Conservation (phyloP, 2,329 filamentous ascomycete genomes). For the Xylariales sp. region DNA sequence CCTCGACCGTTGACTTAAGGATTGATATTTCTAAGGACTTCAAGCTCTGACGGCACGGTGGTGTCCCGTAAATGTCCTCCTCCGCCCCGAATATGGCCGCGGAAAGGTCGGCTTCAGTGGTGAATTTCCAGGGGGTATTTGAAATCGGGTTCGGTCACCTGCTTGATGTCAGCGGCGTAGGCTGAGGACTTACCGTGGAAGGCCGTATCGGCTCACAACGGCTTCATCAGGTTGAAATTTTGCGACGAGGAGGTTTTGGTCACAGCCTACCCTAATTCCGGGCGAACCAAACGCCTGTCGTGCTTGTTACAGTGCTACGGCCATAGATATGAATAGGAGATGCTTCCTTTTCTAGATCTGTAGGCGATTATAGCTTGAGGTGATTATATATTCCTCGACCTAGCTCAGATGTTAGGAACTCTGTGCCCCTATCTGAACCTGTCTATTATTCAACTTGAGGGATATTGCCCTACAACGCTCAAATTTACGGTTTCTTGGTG, state of each 20-base stretch:
- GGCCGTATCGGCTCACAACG: slow-evolving; percentile 16
- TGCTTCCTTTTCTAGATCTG: slow-evolving; percentile 50
- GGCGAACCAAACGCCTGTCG: slow-evolving; percentile 51
- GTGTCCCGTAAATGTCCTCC: slow-evolving; percentile 13
- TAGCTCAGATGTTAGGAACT: slow-evolving; percentile 33
- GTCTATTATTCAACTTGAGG: not conserved
- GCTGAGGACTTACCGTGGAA: slow-evolving; percentile 29
- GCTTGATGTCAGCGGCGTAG: slow-evolving; percentile 24
- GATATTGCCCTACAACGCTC: slow-evolving; percentile 49
- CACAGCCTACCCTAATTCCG: slow-evolving; percentile 44
- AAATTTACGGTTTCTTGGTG: slow-evolving; percentile 58
- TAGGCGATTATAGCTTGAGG: slow-evolving; percentile 60
- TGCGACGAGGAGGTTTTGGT: slow-evolving; percentile 26
- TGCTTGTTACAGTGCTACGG: slow-evolving; percentile 65
- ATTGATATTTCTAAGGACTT: slow-evolving; percentile 5
- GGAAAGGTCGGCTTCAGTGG: slow-evolving; percentile 38
- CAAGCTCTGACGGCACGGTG: slow-evolving; percentile 15
- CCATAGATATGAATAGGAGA: slow-evolving; percentile 58
- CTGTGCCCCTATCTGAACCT: not conserved
- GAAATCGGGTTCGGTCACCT: slow-evolving; percentile 30
- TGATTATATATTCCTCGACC: slow-evolving; percentile 60
- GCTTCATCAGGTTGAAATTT: slow-evolving; percentile 27
- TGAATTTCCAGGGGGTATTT: slow-evolving; percentile 52
- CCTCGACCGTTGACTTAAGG: slow-evolving; percentile 29
- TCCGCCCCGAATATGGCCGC: slow-evolving; percentile 13